phyloP scores from a whole-genome alignment of 2,329 filamentous ascomycete genomes.

The Colletotrichum truncatum region DNA sequence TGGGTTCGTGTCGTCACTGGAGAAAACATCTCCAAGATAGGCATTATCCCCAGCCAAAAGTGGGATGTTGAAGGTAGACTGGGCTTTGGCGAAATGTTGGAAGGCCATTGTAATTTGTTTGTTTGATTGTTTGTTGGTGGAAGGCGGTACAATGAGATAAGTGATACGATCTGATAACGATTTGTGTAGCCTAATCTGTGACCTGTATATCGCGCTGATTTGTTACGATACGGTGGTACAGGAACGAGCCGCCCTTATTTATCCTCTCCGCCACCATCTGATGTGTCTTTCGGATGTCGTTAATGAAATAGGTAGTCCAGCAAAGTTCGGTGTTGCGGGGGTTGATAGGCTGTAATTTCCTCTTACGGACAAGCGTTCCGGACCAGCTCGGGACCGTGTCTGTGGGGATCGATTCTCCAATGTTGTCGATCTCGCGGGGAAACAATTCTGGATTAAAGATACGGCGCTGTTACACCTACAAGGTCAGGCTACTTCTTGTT shows the following conservation, averaged over 20 bases:
- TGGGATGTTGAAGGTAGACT: conserved; percentile 69
- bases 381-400: conserved; percentile 10
- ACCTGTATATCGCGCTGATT: neutral
- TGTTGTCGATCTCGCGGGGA: conserved; percentile 13
- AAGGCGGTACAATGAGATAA: too few species aligned
- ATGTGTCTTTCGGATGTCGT: conserved; percentile 9
- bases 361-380: conserved; percentile 19
- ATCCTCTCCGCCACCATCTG: neutral
- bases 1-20: conserved; percentile 62
- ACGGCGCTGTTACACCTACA: neutral
- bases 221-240: neutral
- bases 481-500: neutral
- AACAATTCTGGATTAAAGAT: conserved; percentile 9
- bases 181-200: too few species aligned
- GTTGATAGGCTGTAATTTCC: conserved; percentile 27
- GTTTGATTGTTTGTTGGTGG: too few species aligned
- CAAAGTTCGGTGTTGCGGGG: neutral
- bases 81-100: conserved; percentile 65
- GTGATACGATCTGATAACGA: too few species aligned
- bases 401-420: conserved; percentile 14
- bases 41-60: conserved; percentile 75
- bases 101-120: conserved; percentile 46
- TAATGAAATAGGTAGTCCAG: neutral
- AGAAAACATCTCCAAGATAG: conserved; percentile 70
- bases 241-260: neutral